Conservation (phyloP, 192 early-diverging fungal genomes). For the Mortierella hygrophila region DNA sequence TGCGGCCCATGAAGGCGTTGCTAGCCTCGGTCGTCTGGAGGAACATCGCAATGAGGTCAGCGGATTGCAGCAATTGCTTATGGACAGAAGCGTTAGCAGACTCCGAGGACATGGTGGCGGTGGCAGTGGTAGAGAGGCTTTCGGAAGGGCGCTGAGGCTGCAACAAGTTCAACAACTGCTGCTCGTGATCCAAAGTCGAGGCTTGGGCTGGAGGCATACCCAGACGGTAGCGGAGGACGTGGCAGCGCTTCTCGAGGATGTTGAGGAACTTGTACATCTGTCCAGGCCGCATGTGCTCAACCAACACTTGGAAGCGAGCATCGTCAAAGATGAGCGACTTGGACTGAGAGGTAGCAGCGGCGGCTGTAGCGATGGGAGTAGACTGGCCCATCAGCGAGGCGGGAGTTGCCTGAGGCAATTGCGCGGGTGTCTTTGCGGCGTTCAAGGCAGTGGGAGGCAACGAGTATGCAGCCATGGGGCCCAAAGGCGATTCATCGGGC, state of each 20-base stretch:
- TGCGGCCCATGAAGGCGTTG: conserved; percentile 26
- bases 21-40: conserved; percentile 24
- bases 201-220: conserved; percentile 40
- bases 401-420: not conserved
- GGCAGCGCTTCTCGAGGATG: conserved; percentile 69
- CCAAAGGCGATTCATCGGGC: conserved; percentile 1
- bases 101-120: not conserved
- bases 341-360: not conserved
- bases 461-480: conserved; percentile 13
- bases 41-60: conserved; percentile 34
- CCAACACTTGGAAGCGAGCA: conserved; percentile 54
- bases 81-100: conserved; percentile 5
- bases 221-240: conserved; percentile 56
- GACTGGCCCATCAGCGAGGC: conserved; percentile 12
- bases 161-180: conserved; percentile 35
- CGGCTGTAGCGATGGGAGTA: not conserved
- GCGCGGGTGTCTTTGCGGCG: not conserved
- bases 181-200: conserved; percentile 43
- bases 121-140: not conserved
- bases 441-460: conserved; percentile 25
- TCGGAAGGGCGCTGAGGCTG: conserved; percentile 17
- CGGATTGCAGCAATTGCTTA: conserved; percentile 20
- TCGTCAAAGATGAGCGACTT: conserved; percentile 59
- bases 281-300: conserved; percentile 61
- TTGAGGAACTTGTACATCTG: conserved; percentile 67